Evolutionary conservation across 805 yeast genomes (phyloP).

Genomic region (Yarrowia deformans): DNA sequence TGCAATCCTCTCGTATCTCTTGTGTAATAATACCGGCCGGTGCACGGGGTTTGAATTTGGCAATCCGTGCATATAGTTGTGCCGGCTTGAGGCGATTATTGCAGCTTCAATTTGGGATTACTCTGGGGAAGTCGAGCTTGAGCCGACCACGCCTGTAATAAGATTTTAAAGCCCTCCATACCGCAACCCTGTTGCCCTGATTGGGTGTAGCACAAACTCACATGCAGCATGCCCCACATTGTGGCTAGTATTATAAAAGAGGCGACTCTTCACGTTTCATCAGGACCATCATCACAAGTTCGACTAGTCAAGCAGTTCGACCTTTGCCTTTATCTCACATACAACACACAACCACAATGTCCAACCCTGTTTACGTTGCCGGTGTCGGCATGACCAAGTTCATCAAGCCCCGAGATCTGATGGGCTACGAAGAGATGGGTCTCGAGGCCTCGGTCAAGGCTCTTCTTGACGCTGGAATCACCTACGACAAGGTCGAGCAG

Average conservation of each 20-base stretch:
- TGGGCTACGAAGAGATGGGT: conserved; percentile 45
- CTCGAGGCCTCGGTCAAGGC: conserved; percentile 46
- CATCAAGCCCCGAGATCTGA: conserved; percentile 45
- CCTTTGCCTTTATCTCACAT: neutral
- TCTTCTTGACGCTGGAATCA: conserved; percentile 45
- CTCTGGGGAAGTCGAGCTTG: conserved; percentile 16
- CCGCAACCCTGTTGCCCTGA: neutral
- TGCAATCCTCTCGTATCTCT: no score
- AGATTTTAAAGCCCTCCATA: conserved; percentile 23
- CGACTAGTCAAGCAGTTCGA: conserved; percentile 9
- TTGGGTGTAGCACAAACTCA: conserved; percentile 6
- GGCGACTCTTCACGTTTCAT: neutral
- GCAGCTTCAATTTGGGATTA: conserved; percentile 31
- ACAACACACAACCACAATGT: conserved; percentile 18
- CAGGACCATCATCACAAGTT: neutral
- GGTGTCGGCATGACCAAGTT: conserved; percentile 48
- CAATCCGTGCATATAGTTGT: conserved; percentile 6
- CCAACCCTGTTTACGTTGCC: conserved; percentile 43
- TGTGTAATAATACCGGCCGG: neutral
- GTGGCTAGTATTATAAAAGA: conserved; percentile 36
- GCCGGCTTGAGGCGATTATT: conserved; percentile 26
- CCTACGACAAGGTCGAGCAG: conserved; percentile 44
- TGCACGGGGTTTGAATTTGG: neutral
- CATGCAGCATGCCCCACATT: conserved; percentile 38
- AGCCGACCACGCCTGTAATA: conserved; percentile 31